Evolutionary conservation across 1,139 yeast species (phyloP), one percentile per base, ranked within the genome.

Genomic region (Blastobotrys ciferrii): DNA sequence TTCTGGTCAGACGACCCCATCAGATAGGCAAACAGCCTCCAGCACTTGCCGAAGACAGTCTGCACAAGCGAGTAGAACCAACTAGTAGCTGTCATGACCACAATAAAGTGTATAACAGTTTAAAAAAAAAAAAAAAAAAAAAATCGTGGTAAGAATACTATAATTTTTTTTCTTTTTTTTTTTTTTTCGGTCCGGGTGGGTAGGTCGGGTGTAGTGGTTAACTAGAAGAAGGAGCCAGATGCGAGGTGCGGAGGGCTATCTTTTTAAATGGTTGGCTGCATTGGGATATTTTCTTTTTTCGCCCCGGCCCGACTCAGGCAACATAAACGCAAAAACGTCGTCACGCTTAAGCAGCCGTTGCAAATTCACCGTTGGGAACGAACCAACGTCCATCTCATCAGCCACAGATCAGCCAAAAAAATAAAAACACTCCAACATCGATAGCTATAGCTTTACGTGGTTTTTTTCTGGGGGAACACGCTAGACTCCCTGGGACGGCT

Each of bases 271-370:
- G 19, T 36, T 36, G 25, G n/a, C n/a, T 36, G 25, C 17, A 12
- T 4, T 4, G 28, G 9, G 9, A 23, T 23, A 9, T 23, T 23
- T 23, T 23, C 28, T 23, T 23, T 23, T 23, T 23, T 9, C 5
- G 28, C 28, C 9, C 28, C 28, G 28, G 28, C 9, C 37, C 40
- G 40, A 19, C 28, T 11, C 5, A 36, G 14, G 40, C 40, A 23
- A 28, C 40, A 36, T 36, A 36, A 36, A 14, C 28, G 40, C 19
- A 19, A 3, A 7, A 18, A 36, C 40, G 40, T 18, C 17, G 25
- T 7, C 13, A 19, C 28, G 14, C 28, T 36, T 36, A 36, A 18
- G 40, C 40, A 36, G 40, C 40, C 40, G 40, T 36, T 36, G 40
- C 40, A 36, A n/a, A n/a, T n/a, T n/a, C 40, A 19, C 14, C 40